Conservation (phyloP, 2,329 filamentous ascomycete genomes). For the Fusarium sp. region DNA sequence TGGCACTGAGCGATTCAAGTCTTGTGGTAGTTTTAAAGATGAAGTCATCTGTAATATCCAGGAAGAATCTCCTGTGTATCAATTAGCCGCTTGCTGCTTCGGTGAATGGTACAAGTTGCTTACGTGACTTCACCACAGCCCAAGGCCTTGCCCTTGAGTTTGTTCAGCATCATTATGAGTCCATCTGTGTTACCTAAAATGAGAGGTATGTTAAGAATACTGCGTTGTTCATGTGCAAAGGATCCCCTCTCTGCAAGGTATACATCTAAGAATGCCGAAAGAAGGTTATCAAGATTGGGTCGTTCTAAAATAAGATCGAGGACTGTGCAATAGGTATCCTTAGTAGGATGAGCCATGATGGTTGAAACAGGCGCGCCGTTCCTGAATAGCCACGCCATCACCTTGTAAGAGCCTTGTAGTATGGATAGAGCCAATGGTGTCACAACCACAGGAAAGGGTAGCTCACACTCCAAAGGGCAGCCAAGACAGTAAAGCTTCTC, state of each 20-base stretch:
- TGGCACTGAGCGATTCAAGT: background rate
- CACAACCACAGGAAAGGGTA: fast-evolving
- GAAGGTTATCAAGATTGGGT: background rate
- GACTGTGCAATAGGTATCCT: background rate
- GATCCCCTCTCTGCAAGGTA: background rate
- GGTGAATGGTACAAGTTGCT: background rate
- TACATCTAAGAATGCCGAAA: background rate
- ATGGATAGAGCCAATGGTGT: background rate
- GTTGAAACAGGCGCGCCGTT: background rate
- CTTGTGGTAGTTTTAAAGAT: background rate
- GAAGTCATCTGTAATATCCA: background rate
- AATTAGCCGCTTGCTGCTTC: background rate
- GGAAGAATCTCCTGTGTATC: background rate
- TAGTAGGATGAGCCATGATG: background rate
- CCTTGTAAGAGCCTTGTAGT: background rate
- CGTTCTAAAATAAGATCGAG: background rate
- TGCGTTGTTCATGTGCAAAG: background rate
- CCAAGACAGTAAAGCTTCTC: background rate
- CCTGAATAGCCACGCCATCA: background rate
- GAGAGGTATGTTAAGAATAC: background rate
- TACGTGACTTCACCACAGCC: background rate
- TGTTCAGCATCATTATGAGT: background rate
- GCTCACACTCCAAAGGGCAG: background rate
- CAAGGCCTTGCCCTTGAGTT: background rate
- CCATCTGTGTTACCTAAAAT: background rate